Evolutionary conservation across 2,329 filamentous ascomycete genomes (phyloP).

Genomic region (Calonectria hongkongensis): DNA sequence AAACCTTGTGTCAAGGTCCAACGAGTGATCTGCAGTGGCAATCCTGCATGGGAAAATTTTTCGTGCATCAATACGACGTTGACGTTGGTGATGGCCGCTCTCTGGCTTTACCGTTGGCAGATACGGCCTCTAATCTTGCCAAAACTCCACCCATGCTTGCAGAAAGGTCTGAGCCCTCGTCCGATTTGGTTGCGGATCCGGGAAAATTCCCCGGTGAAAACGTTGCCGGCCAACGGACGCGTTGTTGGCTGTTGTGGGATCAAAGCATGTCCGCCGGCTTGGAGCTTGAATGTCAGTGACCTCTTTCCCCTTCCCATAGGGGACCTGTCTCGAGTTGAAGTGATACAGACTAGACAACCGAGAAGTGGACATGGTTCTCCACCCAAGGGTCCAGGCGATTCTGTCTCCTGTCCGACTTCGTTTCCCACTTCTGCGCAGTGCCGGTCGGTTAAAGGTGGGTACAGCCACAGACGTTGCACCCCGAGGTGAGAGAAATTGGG

Average conservation of each 20-base stretch:
- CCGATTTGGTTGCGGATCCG: background rate
- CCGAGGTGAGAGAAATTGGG: background rate
- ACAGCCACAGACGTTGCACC: background rate
- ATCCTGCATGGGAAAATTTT: background rate
- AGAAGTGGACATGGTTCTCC: background rate
- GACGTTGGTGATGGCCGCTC: background rate
- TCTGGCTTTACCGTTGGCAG: background rate
- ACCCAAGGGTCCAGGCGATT: background rate
- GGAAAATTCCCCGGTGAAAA: background rate
- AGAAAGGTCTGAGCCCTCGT: background rate
- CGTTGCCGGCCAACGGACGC: background rate
- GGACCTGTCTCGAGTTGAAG: background rate
- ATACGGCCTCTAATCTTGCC: background rate
- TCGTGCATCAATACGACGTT: background rate
- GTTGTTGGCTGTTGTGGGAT: background rate
- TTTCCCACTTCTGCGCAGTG: background rate
- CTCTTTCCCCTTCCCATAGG: background rate
- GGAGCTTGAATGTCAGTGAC: background rate
- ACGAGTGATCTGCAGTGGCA: background rate
- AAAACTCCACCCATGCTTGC: background rate
- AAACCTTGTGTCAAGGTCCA: background rate
- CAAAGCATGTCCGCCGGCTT: background rate
- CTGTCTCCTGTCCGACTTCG: background rate
- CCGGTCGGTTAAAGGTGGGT: conserved; percentile 4
- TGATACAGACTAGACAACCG: background rate